A percentile compares a stretch with the other conserved stretches of the same genome.
These are phyloP conservation scores for Platismatia glauca DNA, from an alignment of 495 filamentous ascomycete genomes.

Conservation along the genomic window DNA sequence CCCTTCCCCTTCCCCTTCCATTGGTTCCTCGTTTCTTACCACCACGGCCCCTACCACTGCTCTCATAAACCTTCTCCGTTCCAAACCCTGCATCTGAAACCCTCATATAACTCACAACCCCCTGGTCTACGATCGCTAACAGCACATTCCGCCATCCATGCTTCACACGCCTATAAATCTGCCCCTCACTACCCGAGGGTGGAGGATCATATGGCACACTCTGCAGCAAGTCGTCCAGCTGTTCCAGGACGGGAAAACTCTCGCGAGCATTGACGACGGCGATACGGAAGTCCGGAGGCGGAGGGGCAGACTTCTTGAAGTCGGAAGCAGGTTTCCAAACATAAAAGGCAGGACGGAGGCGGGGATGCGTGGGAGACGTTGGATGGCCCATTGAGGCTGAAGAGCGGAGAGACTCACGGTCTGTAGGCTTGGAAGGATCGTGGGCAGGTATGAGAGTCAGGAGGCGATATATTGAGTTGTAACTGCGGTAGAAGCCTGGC, in stretches of 20 bases:
- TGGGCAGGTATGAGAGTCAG: conserved; percentile 68
- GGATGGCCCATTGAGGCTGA: conserved; percentile 10
- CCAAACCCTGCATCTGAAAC: conserved; percentile 73
- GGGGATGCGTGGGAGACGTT: conserved; percentile 25
- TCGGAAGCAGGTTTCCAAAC: conserved; percentile 67
- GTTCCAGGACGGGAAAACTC: conserved; percentile 57
- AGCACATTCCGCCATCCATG: conserved; percentile 79
- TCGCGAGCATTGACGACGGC: conserved; percentile 69
- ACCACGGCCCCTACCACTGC: conserved; percentile 27
- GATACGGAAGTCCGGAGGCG: conserved; percentile 71
- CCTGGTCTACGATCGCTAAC: conserved; percentile 80
- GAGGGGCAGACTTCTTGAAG: conserved; percentile 68
- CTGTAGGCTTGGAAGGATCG: conserved; percentile 38
- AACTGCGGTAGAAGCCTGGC: conserved; percentile 70
- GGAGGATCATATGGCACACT: conserved; percentile 58
- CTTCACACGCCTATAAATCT: conserved; percentile 62
- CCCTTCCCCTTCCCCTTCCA: conserved; percentile 35
- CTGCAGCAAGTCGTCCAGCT: conserved; percentile 61
- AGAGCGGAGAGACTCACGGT: conserved; percentile 16
- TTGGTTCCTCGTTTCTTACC: conserved; percentile 33
- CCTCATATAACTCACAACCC: conserved; percentile 77
- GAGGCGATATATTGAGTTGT: conserved; percentile 63
- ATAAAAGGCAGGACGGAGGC: conserved; percentile 64
- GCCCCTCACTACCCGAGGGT: conserved; percentile 33
- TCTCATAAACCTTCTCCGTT: conserved; percentile 61